phyloP scores from a whole-genome alignment of 176 grass and related monocot genomes.

The Dendrocalamus sinicus region DNA sequence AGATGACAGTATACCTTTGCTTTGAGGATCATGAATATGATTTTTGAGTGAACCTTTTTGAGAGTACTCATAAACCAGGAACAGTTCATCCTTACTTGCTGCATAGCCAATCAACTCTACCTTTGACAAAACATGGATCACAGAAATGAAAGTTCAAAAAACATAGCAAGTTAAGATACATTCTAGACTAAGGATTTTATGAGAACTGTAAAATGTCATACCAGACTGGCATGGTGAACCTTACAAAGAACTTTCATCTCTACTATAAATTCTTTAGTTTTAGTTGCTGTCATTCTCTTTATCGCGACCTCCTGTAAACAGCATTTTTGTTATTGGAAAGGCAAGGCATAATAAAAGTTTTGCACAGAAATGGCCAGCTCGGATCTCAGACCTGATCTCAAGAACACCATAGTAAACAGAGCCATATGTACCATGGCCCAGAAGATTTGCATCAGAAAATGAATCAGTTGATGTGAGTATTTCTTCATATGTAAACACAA shows the following conservation, averaged over 20 bases:
- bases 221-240: constrained; percentile 99
- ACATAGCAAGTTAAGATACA: background rate
- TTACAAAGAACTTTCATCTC: constrained; percentile 99
- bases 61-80: constrained; percentile 93
- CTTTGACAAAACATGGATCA: constrained; percentile 85
- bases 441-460: constrained; percentile 93
- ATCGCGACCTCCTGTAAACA: constrained; percentile 85
- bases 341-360: constrained; percentile 12
- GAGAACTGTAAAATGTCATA: constrained; percentile 49
- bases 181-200: constrained; percentile 31
- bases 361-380: constrained; percentile 26
- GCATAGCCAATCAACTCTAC: constrained; percentile 99
- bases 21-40: constrained; percentile 89
- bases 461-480: constrained; percentile 79
- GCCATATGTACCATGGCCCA: constrained; percentile 97
- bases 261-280: constrained; percentile 98
- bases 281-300: constrained; percentile 97
- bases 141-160: constrained; percentile 48
- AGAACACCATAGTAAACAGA: constrained; percentile 96
- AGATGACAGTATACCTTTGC: constrained; percentile 70
- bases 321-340: constrained; percentile 32
- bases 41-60: constrained; percentile 95
- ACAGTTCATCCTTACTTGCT: constrained; percentile 89
- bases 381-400: constrained; percentile 72
- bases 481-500: constrained; percentile 86